Evolutionary conservation across 2,329 filamentous ascomycete genomes (phyloP), one percentile per base, ranked within the genome.

Genomic region (Arthrobotrys megalospora): DNA sequence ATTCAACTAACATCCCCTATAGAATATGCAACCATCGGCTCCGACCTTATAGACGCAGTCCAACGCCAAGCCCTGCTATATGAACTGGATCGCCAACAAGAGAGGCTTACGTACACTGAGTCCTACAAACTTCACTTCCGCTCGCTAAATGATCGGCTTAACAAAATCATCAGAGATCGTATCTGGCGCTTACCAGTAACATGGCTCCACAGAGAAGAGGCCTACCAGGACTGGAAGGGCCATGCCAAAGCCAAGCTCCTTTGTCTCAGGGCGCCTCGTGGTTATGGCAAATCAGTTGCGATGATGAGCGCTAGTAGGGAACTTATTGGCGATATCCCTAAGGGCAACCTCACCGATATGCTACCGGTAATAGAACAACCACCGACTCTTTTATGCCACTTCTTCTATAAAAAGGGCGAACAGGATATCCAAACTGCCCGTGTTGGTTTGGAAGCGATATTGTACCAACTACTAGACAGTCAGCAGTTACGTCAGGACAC

Each of bases 351-450:
- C 24, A 28, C 24, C 2, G 24, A 28, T 28, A 28, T 28, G 5
- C 24, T 28, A 28, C 24, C 24, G 24, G 24, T 5, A 28, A n/a
- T 32, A n/a, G n/a, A 45, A 12, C 16, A 38, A 1, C 24, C 48
- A 36, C 38, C 50, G 10, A 28, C 16, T 19, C 16, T 65, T 2
- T n/a, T 75, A 8, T 75, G 70, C 32, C 70, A 75, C 16, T 75
- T 75, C n/a, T 75, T 75, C 16, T 75, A 52, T 19, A 75, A 75
- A 47, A 75, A 75, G 19, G 70, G 70, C 4, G 70, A 75, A 14
- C 70, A 67, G 36, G 70, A 75, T 53, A 75, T 75, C 5, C 70
- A 75, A 62, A 60, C 24, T 19, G 52, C 70, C 16, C 38, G 70
- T 3, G 21, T 28, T 11, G 50, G 70, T 5, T 21, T 75, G 11